Evolutionary conservation across 495 filamentous ascomycete genomes (phyloP).

Genomic region (Hypomontagnella submonticulosa): DNA sequence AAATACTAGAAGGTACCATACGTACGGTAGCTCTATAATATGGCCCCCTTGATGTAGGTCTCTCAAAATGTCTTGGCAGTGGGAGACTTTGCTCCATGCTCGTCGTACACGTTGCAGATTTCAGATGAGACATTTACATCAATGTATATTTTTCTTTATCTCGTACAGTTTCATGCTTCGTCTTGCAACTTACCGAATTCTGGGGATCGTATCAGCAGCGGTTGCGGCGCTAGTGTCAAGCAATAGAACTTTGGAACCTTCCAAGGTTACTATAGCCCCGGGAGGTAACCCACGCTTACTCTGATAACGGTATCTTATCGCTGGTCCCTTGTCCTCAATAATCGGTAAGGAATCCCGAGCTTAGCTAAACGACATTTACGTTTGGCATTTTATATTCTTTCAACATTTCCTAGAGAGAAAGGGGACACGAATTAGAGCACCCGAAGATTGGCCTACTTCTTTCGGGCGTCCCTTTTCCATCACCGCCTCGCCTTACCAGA

Average conservation of each 20-base stretch:
- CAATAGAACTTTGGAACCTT: too few relatives aligned
- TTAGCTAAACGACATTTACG: neutral
- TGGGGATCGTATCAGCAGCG: neutral
- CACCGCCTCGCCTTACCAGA: constrained; percentile 10
- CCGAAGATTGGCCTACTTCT: neutral
- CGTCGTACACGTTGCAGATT: constrained; percentile 29
- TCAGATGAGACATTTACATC: constrained; percentile 17
- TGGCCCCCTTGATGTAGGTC: constrained; percentile 17
- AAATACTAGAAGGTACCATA: constrained; percentile 10
- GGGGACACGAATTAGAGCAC: too few relatives aligned
- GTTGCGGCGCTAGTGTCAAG: too few relatives aligned
- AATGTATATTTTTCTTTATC: constrained; percentile 1
- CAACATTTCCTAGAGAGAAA: too few relatives aligned
- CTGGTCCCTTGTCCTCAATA: constrained; percentile 1
- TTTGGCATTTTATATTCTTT: too few relatives aligned
- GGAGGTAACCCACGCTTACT: too few relatives aligned
- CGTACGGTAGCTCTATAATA: neutral
- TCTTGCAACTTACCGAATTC: neutral
- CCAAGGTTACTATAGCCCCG: too few relatives aligned
- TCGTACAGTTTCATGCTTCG: neutral
- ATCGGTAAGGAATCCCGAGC: neutral
- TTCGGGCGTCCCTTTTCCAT: neutral
- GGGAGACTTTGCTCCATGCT: constrained; percentile 22
- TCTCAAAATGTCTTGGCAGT: constrained; percentile 17
- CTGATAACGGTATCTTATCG: constrained; percentile 14